phyloP scores from a whole-genome alignment of 805 yeast genomes.

The Hanseniaspora mollemarum region DNA sequence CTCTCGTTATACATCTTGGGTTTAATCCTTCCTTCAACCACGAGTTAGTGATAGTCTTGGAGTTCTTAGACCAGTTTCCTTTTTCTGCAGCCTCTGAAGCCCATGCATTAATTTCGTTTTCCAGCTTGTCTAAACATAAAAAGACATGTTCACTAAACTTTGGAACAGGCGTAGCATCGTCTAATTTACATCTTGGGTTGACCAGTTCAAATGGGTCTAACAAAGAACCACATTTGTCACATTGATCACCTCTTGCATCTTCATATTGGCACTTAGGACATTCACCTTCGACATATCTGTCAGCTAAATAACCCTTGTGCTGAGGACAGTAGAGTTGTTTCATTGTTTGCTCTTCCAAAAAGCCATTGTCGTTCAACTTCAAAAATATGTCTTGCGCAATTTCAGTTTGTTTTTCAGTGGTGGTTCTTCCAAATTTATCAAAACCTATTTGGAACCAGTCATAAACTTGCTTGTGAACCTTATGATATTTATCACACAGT shows the following conservation, averaged over 20 bases:
- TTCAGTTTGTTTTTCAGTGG: slow-evolving; percentile 81
- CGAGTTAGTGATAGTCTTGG: slow-evolving; percentile 74
- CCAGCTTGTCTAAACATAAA: slow-evolving; percentile 71
- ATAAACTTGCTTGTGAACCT: slow-evolving; percentile 77
- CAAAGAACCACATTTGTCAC: slow-evolving; percentile 88
- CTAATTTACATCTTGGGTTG: slow-evolving; percentile 91
- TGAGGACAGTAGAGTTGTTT: slow-evolving; percentile 84
- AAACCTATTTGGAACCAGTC: slow-evolving; percentile 95
- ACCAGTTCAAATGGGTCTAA: slow-evolving; percentile 87
- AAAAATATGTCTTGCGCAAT: slow-evolving; percentile 89
- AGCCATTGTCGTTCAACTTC: slow-evolving; percentile 64
- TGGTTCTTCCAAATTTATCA: slow-evolving; percentile 92
- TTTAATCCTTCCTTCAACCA: slow-evolving; percentile 91
- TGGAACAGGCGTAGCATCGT: slow-evolving; percentile 67
- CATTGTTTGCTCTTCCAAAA: slow-evolving; percentile 73
- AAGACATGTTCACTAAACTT: slow-evolving; percentile 77
- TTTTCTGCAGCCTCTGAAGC: slow-evolving; percentile 49
- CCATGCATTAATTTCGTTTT: slow-evolving; percentile 66
- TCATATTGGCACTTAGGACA: slow-evolving; percentile 92
- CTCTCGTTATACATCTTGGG: slow-evolving; percentile 95
- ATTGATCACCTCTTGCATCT: slow-evolving; percentile 98
- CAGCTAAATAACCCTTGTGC: slow-evolving; percentile 88
- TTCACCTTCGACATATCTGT: slow-evolving; percentile 91
- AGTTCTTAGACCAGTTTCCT: slow-evolving; percentile 88
- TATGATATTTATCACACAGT: slow-evolving; percentile 82